These are phyloP conservation scores for Colletotrichum neosansevieriae DNA, from an alignment of 2,329 filamentous ascomycete genomes.

Conservation along the genomic window DNA sequence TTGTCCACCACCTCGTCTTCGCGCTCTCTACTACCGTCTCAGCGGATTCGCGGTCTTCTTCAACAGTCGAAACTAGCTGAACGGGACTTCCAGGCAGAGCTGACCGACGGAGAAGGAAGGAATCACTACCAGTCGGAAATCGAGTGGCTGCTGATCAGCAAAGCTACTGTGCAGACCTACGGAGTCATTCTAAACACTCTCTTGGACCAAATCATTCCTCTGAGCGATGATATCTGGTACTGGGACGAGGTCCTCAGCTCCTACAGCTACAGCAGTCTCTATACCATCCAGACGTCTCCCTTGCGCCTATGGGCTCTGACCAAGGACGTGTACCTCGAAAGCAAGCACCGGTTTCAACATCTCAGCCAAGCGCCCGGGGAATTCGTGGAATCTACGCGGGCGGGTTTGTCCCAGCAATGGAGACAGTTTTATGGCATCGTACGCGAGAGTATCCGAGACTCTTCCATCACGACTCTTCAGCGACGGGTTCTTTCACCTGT, in stretches of 20 bases:
- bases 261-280: slow-evolving; percentile 81
- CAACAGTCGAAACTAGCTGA: slow-evolving; percentile 68
- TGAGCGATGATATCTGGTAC: slow-evolving; percentile 92
- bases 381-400: slow-evolving; percentile 51
- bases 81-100: slow-evolving; percentile 45
- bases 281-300: slow-evolving; percentile 88
- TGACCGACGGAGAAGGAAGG: slow-evolving; percentile 43
- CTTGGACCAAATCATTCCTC: slow-evolving; percentile 83
- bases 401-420: slow-evolving; percentile 66
- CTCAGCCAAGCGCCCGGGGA: slow-evolving; percentile 46
- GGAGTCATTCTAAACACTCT: slow-evolving; percentile 82
- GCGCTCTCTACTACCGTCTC: slow-evolving; percentile 69
- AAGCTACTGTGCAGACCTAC: slow-evolving; percentile 92
- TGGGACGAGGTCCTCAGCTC: slow-evolving; percentile 92
- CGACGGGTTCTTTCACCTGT: slow-evolving; percentile 82
- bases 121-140: slow-evolving; percentile 73
- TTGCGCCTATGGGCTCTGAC: slow-evolving; percentile 78
- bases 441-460: slow-evolving; percentile 78
- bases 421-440: slow-evolving; percentile 84
- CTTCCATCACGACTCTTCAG: slow-evolving; percentile 78
- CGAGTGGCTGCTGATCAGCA: slow-evolving; percentile 91
- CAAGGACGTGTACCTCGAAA: slow-evolving; percentile 77
- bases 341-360: slow-evolving; percentile 49
- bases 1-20: slow-evolving; percentile 78
- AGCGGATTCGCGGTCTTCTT: slow-evolving; percentile 72